Base-by-base conservation (phyloP, 495 filamentous ascomycete species). In the Parathielavia appendiculata region DNA sequence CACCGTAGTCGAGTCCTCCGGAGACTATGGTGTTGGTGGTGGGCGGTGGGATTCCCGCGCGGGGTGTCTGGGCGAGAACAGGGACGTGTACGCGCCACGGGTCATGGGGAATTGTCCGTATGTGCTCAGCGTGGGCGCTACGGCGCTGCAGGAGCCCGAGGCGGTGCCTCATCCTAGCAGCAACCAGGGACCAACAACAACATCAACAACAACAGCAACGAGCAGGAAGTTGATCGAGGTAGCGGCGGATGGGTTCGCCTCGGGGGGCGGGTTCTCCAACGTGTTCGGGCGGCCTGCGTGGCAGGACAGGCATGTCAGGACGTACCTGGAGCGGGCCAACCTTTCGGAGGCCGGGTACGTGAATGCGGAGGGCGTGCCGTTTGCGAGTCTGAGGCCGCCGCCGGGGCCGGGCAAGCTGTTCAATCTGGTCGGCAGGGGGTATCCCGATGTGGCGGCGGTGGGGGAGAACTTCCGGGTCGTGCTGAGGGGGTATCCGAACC, bases 191-290 rank as follows among this genome's bases (percentile, higher is more conserved):
- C 26, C 6, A 6, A 6, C 26, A 30, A 2, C 6, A 6, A 6
- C 26, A 30, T 6, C 6, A 6, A 6, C 26, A 30, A 30, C 26
- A 2, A 26, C 51, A 32, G 52, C 62, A 57, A 13, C 64, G 75
- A 44, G 66, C 72, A 40, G 23, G 6, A 56, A 66, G 68, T 63
- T 17, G 64, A 64, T 36, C 67, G 70, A 79, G 61, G 69, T 79
- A 59, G 69, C 72, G 63, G 78, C 63, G 63, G 75, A 54, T 60
- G 67, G 32, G 63, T 79, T 81, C 70, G 69, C 71, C 22, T 83
- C 79, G 9, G 84, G 85, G 22, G 84, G 86, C 38, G 86, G 85
- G 13, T 89, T 89, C 71, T 84, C 79, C 60, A 88, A 89, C 64
- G 74, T 87, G 66, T 90, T 84, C 70, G 64, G 72, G 20, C 68